These are phyloP conservation scores for Castanospermum australe DNA, from an alignment of 306 rosid species.

Conservation along the genomic window DNA sequence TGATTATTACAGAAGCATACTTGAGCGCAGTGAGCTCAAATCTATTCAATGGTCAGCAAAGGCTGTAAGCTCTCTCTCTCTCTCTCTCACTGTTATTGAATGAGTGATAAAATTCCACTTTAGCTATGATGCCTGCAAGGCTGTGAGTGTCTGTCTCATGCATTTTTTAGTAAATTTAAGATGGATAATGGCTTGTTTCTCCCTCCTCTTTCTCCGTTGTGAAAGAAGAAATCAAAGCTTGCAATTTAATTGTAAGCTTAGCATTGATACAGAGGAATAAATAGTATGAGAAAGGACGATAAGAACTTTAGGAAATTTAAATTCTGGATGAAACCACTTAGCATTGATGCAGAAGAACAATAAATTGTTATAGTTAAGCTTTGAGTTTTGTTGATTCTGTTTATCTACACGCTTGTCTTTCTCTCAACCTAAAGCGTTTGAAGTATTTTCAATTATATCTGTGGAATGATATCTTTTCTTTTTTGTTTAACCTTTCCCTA, in stretches of 20 bases:
- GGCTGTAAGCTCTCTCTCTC: slow-evolving; percentile 54
- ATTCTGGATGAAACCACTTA: neutral
- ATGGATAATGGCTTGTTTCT: neutral
- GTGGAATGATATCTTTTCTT: neutral
- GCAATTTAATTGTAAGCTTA: too few relatives aligned
- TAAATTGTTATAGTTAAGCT: neutral
- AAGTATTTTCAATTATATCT: neutral
- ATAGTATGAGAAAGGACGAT: neutral
- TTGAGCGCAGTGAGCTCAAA: slow-evolving; percentile 68
- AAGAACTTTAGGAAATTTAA: neutral
- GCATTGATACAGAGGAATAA: too few relatives aligned
- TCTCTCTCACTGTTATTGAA: neutral
- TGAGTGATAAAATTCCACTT: neutral
- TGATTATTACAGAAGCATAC: slow-evolving; percentile 51
- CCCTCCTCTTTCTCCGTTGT: neutral
- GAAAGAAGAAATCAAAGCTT: neutral
- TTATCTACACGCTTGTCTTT: neutral
- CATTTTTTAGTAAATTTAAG: neutral
- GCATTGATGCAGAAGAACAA: neutral
- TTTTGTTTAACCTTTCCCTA: too few relatives aligned
- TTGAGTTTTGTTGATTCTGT: neutral
- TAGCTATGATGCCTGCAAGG: neutral
- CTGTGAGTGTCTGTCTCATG: neutral
- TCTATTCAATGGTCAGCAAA: slow-evolving; percentile 77
- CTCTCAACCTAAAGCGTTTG: neutral